Conservation (phyloP, 306 rosid genomes). For the Morella rubra region DNA sequence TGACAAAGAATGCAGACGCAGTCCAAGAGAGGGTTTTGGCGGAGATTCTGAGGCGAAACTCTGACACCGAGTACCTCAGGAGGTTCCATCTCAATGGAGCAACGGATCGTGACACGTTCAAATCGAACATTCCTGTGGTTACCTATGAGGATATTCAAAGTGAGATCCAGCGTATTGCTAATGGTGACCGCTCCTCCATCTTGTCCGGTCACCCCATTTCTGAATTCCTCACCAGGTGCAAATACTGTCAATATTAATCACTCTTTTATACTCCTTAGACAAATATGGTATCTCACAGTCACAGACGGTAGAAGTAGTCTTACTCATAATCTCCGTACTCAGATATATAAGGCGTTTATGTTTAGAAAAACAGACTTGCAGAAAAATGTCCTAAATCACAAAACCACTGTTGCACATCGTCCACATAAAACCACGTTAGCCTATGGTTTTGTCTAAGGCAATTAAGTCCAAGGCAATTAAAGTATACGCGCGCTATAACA, state of each 20-base stretch:
- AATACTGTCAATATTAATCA: background rate
- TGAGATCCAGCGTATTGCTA: constrained; percentile 75
- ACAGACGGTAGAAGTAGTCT: too few relatives aligned
- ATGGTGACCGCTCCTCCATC: constrained; percentile 83
- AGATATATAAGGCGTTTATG: too few relatives aligned
- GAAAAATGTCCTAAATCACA: too few relatives aligned
- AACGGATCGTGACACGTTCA: constrained; percentile 63
- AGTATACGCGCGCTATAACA: background rate
- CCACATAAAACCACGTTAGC: too few relatives aligned
- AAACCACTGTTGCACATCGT: background rate
- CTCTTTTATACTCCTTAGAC: background rate
- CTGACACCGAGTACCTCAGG: constrained; percentile 63
- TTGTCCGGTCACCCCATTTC: constrained; percentile 69
- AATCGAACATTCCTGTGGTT: constrained; percentile 68
- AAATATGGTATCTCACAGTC: background rate
- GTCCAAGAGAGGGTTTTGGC: constrained; percentile 49
- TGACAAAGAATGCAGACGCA: constrained; percentile 54
- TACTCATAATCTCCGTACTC: too few relatives aligned
- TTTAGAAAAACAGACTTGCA: too few relatives aligned
- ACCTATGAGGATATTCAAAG: constrained; percentile 79
- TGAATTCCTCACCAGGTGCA: constrained; percentile 87
- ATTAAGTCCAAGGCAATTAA: too few relatives aligned
- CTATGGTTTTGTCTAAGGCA: too few relatives aligned
- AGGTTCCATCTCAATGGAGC: constrained; percentile 60
- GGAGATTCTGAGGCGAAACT: constrained; percentile 65